phyloP scores from a whole-genome alignment of 2,329 filamentous ascomycete species.

The Phymatotrichopsis omnivora region DNA sequence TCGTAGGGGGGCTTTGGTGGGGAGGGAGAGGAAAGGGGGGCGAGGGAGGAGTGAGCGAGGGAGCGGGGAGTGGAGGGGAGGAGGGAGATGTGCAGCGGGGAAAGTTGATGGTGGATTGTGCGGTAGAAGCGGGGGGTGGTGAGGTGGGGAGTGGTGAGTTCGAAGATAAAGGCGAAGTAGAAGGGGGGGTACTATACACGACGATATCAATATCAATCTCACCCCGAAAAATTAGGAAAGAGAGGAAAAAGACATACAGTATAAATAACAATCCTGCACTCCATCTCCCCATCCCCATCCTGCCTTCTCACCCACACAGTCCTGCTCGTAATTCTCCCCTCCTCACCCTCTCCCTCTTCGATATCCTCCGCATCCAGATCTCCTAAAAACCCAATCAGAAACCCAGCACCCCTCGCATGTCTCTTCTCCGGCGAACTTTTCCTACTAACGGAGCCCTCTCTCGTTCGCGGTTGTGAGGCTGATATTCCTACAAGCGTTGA shows the following conservation, averaged over 20 bases:
- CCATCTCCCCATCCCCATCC: conserved; percentile 10
- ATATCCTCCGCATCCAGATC: conserved; percentile 27
- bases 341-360: conserved; percentile 7
- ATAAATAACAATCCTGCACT: conserved; percentile 30
- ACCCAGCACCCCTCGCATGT: conserved; percentile 20
- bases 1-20: conserved; percentile 42
- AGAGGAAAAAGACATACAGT: conserved; percentile 22
- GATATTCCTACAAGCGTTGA: too few species aligned
- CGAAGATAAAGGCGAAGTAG: conserved; percentile 66
- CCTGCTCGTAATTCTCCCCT: conserved; percentile 23
- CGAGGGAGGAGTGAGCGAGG: conserved; percentile 38
- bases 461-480: too few species aligned
- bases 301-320: conserved; percentile 19
- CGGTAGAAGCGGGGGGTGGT: conserved; percentile 48
- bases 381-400: conserved; percentile 30
- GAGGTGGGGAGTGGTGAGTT: conserved; percentile 49
- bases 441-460: too few species aligned
- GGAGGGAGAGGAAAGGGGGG: too few species aligned
- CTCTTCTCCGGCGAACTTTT: neutral
- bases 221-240: too few species aligned
- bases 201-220: conserved; percentile 4
- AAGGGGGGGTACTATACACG: conserved; percentile 46
- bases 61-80: conserved; percentile 8
- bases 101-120: conserved; percentile 51
- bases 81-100: conserved; percentile 38